Percentiles rank a stretch among this genome's conserved stretches.
Conservation (phyloP, 495 filamentous ascomycete species). For the Trichoderma virens region DNA sequence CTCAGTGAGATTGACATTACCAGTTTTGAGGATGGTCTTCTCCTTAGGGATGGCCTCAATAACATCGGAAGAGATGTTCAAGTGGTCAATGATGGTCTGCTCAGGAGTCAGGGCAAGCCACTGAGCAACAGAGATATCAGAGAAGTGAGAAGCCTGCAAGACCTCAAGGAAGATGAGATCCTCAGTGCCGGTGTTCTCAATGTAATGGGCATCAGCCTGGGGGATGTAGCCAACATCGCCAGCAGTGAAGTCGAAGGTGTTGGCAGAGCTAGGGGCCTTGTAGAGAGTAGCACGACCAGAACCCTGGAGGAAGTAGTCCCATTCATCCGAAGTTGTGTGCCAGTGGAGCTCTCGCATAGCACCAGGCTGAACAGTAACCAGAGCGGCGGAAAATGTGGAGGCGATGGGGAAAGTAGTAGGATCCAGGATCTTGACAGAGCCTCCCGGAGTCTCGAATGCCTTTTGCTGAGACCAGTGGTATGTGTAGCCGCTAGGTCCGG, state of each 20-base stretch:
- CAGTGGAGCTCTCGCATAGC: conserved; percentile 76
- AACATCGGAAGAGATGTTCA: conserved; percentile 47
- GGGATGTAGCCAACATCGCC: conserved; percentile 70
- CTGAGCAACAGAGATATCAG: conserved; percentile 57
- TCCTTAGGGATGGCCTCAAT: conserved; percentile 50
- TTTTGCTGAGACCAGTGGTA: conserved; percentile 62
- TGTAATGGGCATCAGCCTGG: conserved; percentile 55
- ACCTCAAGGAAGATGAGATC: conserved; percentile 66
- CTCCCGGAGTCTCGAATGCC: conserved; percentile 50
- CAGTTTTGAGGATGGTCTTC: conserved; percentile 53
- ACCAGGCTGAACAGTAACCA: conserved; percentile 60
- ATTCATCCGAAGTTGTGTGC: conserved; percentile 69
- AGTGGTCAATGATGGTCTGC: conserved; percentile 57
- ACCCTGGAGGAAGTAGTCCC: conserved; percentile 67
- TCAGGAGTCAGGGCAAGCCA: conserved; percentile 56
- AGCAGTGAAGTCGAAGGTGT: conserved; percentile 68
- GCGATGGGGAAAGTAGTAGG: conserved; percentile 54
- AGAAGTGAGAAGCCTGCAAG: conserved; percentile 56
- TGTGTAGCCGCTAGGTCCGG: conserved; percentile 45
- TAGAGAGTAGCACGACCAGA: conserved; percentile 61
- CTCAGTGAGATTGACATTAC: conserved; percentile 29
- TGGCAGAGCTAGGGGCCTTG: conserved; percentile 45
- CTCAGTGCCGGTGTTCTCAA: conserved; percentile 65
- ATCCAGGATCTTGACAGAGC: conserved; percentile 61
- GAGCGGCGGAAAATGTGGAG: conserved; percentile 50